Base-by-base conservation (phyloP, 345 rosid genomes). In the Laguncularia racemosa region DNA sequence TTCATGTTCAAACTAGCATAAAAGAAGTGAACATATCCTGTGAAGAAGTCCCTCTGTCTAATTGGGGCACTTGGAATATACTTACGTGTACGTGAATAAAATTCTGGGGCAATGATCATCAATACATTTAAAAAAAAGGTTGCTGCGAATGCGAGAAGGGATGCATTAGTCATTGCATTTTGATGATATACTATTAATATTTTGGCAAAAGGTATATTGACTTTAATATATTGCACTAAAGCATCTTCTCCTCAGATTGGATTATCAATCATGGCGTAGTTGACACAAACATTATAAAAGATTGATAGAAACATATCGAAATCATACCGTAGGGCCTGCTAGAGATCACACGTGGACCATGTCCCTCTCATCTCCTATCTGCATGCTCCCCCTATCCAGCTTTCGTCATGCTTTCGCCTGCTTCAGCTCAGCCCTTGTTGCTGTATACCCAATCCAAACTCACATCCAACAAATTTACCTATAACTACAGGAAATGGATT, bases 391-490 rank as follows among this genome's bases (percentile, higher is more conserved):
- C 58, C 20, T 48, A 23, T 12, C 19, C 40, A 0, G 18, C 64
- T 65, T 57, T 53, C 86, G 86, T 78, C 88, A 85, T 67, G 88
- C 85, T 80, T 76, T 80, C 84, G 84, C 64, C 59, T 56, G 73
- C 52, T 57, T 60, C 63, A 70, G 55, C 67, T 80, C 83, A 84
- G 61, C 72, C 50, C 55, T 52, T 50, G 53, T 19, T 48, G 48
- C 14, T 47, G 63, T 60, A 53, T 7, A 33, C 40, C 40, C 40
- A 3, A 33, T 33, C 40, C 40, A 33, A 5, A 6, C 7, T 33
- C 40, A 9, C 9, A 33, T 33, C 1, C 1, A 1, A 0, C 40
- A 6, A 33, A 33, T 33, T 33, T 33, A 33, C 40, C 40, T 33
- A 33, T 10, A 33, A 33, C 6, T 33, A 5, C 11, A 33, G 1